Evolutionary conservation across 2,329 filamentous ascomycete species (phyloP), one percentile per base, ranked within the genome.

Genomic region (Arthrobotrys entomopaga): DNA sequence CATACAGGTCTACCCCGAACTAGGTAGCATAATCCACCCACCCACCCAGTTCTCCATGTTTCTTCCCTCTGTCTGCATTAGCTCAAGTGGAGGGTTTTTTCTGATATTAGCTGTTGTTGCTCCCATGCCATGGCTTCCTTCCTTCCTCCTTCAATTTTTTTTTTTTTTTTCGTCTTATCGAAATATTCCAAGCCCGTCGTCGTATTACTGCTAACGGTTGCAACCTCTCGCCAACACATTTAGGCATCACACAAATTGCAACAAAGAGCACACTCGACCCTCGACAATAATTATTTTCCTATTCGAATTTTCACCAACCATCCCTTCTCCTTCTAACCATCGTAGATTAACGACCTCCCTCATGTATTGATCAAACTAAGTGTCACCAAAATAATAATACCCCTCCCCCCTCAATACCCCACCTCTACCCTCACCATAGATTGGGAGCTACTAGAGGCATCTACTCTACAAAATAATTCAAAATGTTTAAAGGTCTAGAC

Each of bases 401-500:
- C 54, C 26, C 15, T 26, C 46, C 22, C 58, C 10, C 6, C n/a
- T 1, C 42, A 13, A 60, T 40, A 50, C 16, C 56, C 56, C 20
- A 40, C 43, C 40, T 42, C 38, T 19, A 48, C 16, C 29, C 38
- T 34, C 58, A 56, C 11, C 40, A 42, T 50, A 40, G 40, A 56
- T 24, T 26, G 24, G 22, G 46, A 29, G 60, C 48, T 49, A 49
- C 29, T 24, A 20, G 34, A 22, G 38, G 29, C 26, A 61, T 69
- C 65, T 24, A 54, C 42, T n/a, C n/a, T n/a, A n/a, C n/a, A n/a
- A 49, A 34, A 46, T 22, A 11, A 34, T 11, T 49, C 19, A 74
- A 34, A 64, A 74, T 74, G 70, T 63, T 74, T 20, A 73, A 73
- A 22, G 38, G 43, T 38, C 38, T 71, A 11, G 65, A 63, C 16